A percentile compares a stretch with the other conserved stretches of the same genome.
Conservation (phyloP, 306 rosid genomes). For the Prunus fruticosa region DNA sequence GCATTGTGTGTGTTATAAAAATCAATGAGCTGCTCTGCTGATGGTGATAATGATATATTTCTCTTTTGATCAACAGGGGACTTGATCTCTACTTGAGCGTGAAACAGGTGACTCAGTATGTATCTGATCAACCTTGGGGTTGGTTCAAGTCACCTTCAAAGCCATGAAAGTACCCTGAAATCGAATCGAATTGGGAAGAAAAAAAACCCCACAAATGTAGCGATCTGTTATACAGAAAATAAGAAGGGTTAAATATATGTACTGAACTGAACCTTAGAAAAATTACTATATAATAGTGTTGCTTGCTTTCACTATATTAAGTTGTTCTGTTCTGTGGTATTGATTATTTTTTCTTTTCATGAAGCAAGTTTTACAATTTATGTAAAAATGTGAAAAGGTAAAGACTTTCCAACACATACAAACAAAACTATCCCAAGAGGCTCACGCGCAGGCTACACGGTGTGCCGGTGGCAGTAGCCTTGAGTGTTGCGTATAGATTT, state of each 20-base stretch:
- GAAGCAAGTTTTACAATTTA: neutral
- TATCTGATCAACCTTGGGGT: slow-evolving; percentile 80
- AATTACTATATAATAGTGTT: neutral
- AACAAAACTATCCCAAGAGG: neutral
- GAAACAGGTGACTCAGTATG: slow-evolving; percentile 84
- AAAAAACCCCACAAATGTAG: neutral
- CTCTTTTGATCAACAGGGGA: slow-evolving; percentile 54
- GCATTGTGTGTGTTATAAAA: neutral
- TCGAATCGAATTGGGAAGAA: neutral
- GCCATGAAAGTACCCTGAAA: slow-evolving; percentile 34
- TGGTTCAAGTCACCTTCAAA: slow-evolving; percentile 79
- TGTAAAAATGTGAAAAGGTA: too few species aligned
- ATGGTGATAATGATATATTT: neutral
- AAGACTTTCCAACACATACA: too few species aligned
- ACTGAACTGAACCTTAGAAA: neutral
- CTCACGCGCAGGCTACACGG: neutral
- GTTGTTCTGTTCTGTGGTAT: neutral
- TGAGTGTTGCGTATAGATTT: neutral
- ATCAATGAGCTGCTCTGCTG: slow-evolving; percentile 2
- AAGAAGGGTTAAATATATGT: neutral
- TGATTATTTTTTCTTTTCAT: too few species aligned
- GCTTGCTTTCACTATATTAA: too few species aligned
- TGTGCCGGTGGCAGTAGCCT: neutral
- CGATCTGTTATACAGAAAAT: neutral
- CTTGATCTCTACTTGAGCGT: slow-evolving; percentile 75